Percentiles rank a stretch among this genome's conserved stretches.
These are phyloP conservation scores for Podosphaera fusca DNA, from an alignment of 2,329 filamentous ascomycete genomes.

Conservation along the genomic window DNA sequence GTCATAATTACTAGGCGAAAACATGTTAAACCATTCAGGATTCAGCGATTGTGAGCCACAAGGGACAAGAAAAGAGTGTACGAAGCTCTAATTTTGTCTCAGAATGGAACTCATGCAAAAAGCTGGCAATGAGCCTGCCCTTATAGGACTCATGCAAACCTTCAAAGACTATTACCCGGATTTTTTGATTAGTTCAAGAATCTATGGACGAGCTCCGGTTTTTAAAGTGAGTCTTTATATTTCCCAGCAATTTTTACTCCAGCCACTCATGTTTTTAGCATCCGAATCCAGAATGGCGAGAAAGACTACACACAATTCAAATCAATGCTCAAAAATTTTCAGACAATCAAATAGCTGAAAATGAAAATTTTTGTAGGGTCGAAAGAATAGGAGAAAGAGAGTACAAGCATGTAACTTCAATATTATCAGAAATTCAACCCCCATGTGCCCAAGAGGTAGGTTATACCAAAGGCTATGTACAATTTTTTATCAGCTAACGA, in stretches of 20 bases:
- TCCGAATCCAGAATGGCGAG: constrained; percentile 54
- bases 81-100: constrained; percentile 5
- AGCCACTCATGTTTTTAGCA: constrained; percentile 20
- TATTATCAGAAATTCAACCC: constrained; percentile 49
- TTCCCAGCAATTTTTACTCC: too few relatives aligned
- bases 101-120: constrained; percentile 35
- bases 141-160: constrained; percentile 54
- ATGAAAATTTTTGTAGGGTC: constrained; percentile 20
- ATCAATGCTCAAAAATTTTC: constrained; percentile 20
- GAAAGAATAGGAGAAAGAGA: constrained; percentile 25
- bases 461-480: neutral
- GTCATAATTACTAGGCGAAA: constrained; percentile 58
- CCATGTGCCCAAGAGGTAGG: constrained; percentile 44
- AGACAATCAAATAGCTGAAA: constrained; percentile 18
- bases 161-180: constrained; percentile 85
- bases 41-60: constrained; percentile 42
- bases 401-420: constrained; percentile 22
- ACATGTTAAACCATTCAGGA: constrained; percentile 65
- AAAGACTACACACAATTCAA: constrained; percentile 44
- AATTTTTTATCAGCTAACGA: neutral
- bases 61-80: too few relatives aligned
- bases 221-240: constrained; percentile 26
- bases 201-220: constrained; percentile 33
- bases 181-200: constrained; percentile 52
- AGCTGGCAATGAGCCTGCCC: constrained; percentile 46